Evolutionary conservation across 164 flowering plant species (phyloP).

Genomic region (Vitis riparia): DNA sequence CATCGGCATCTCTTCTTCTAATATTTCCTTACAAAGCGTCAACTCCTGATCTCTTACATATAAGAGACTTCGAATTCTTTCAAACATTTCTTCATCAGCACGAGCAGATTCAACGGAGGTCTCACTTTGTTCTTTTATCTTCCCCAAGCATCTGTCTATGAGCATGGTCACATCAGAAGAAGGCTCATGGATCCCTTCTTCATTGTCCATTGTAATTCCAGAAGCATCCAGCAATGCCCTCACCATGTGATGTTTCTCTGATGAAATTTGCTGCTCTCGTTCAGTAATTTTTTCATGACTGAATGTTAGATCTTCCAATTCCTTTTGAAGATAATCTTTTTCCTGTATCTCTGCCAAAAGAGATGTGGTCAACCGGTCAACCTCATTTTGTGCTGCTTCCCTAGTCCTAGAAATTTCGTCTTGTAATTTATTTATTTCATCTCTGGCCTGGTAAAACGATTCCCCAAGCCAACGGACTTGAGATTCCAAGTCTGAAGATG

Average conservation of each 20-base stretch:
- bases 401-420: slow-evolving; percentile 34
- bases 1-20: slow-evolving; percentile 57
- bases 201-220: slow-evolving; percentile 33
- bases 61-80: slow-evolving; percentile 52
- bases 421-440: slow-evolving; percentile 43
- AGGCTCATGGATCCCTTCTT: slow-evolving; percentile 25
- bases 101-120: slow-evolving; percentile 28
- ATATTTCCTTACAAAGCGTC: slow-evolving; percentile 41
- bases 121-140: slow-evolving; percentile 44
- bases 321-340: slow-evolving; percentile 48
- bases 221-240: slow-evolving; percentile 47
- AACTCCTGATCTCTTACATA: slow-evolving; percentile 60
- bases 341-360: slow-evolving; percentile 59
- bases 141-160: slow-evolving; percentile 52
- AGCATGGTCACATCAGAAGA: slow-evolving; percentile 33
- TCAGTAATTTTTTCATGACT: slow-evolving; percentile 46
- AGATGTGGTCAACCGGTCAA: slow-evolving; percentile 49
- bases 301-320: slow-evolving; percentile 46
- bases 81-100: slow-evolving; percentile 39
- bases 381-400: slow-evolving; percentile 46
- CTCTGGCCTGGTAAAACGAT: slow-evolving; percentile 51
- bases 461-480: slow-evolving; percentile 61
- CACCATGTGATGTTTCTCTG: slow-evolving; percentile 46
- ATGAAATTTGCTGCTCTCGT: slow-evolving; percentile 35
- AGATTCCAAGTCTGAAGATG: slow-evolving; percentile 42